Base-by-base conservation (phyloP, 371 early-diverging fungal genomes). In the Mucor mucedo region DNA sequence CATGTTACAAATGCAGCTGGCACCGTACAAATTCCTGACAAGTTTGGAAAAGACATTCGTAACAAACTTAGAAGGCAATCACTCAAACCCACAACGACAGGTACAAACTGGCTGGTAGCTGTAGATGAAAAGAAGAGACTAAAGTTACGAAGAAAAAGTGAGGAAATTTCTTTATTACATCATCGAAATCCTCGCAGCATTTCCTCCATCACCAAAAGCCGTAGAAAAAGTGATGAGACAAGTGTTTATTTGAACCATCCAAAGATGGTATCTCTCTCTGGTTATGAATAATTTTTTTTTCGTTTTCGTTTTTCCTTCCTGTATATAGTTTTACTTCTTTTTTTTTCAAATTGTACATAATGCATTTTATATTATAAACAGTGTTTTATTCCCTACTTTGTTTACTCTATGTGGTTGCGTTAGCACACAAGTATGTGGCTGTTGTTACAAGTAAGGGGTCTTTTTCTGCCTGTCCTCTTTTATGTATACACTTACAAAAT, bases 1-100 rank as follows among this genome's bases (percentile, higher is more conserved):
- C 65, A 71, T 29, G 64, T 78, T n/a, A 73, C 71, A 55, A 62
- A 71, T 14, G 73, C 76, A 3, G 73, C 78, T 44, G 78, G 78
- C 27, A 62, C 69, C 3, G 60, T 78, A 10, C 52, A 71, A 29
- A 73, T 78, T 41, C 78, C 78, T n/a, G 68, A 61, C 7, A 50
- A 50, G 28, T 50, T 47, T 47, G 47, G 21, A 47, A 47, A 47
- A 6, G 47, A 21, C 21, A 47, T 47, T 47, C 47, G 47, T 47
- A 47, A 47, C 21, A 47, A 47, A 47, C 21, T 47, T 21, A 47
- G 21, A 47, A 47, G 47, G 21, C 47, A 47, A 21, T 47, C 47
- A 8, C 8, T 21, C 8, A 47, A 47, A 3, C 47, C 47, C 8
- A 47, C 5, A 0, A 21, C 21, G 21, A 21, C 21, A 21, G 21